Conservation (phyloP, 441 rosid genomes). For the Brassica balearica region DNA sequence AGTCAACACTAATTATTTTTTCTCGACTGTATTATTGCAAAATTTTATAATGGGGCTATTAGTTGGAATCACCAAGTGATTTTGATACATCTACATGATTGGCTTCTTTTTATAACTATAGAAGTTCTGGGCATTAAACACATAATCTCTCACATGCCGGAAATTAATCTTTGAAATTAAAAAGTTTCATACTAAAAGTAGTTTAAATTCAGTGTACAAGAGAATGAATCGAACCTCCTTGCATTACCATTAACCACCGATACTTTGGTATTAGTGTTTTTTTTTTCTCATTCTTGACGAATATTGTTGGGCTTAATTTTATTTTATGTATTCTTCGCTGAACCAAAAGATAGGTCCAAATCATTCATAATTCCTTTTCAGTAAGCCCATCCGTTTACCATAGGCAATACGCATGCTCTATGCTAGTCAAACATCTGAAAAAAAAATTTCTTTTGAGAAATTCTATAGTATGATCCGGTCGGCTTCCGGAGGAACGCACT, state of each 20-base stretch:
- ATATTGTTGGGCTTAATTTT: not conserved
- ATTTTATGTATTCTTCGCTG: not conserved
- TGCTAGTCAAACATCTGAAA: not conserved
- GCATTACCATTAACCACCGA: not conserved
- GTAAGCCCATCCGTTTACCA: not conserved
- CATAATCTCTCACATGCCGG: not conserved
- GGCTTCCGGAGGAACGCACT: no score
- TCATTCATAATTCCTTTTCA: not conserved
- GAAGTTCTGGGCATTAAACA: not conserved
- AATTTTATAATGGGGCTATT: conserved; percentile 6
- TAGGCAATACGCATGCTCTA: conserved; percentile 2
- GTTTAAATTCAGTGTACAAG: not conserved
- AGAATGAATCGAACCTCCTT: not conserved
- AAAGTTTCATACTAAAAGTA: not conserved
- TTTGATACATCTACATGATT: not conserved
- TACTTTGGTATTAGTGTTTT: not conserved
- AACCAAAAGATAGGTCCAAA: not conserved
- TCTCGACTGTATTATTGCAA: not conserved
- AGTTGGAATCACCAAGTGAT: conserved; percentile 2
- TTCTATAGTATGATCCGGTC: no score
- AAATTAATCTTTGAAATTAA: not conserved
- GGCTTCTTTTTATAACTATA: not conserved
- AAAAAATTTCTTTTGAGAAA: no score
- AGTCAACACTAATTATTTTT: not conserved
- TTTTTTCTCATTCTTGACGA: not conserved